Evolutionary conservation across 1,284 basidiomycete genomes (phyloP), one percentile per base, ranked within the genome.

Genomic region (Trichosporon sp.): DNA sequence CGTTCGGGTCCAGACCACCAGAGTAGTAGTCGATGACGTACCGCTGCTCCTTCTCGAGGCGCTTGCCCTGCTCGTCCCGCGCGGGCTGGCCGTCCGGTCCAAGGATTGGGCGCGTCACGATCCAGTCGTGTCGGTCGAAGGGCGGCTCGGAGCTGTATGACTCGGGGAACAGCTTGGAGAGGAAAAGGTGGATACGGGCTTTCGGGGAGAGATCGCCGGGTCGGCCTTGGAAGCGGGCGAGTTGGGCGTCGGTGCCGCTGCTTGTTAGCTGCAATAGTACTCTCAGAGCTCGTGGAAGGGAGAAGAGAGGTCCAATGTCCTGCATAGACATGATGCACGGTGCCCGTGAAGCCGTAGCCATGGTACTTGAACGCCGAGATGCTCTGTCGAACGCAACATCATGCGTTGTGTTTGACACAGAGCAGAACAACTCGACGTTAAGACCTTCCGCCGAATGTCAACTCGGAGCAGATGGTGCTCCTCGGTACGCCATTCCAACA

Each of bases 121-220:
- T 82, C 96, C 96, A 99, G 82, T 99, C 95, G 78, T 99, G 96
- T n/a, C 95, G 88, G 78, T 99, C 95, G 74, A 99, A 99, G 1
- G 96, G 95, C 5, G 92, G 90, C 73, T 94, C 89, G 34, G 87
- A 83, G 79, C 88, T 92, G 85, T 96, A 98, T 49, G 86, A 85
- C 11, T 87, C 86, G 5, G 96, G 96, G 70, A 98, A 85, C 14
- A 97, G 74, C 86, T 89, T 90, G 32, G 91, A 93, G 19, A 92
- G 88, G 73, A 91, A 85, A 71, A 92, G 83, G 82, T 88, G 90
- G 60, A 96, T 83, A 31, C 90, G 86, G 4, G 96, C 96, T 75
- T 97, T 97, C 0, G 86, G 86, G 6, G 82, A 83, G 7, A 86
- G 70, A 72, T 95, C 90, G 23, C 94, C 92, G 1, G 96, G 96